Percentiles rank a stretch among this genome's conserved stretches.
These are phyloP conservation scores for Blastomyces percursus DNA, from an alignment of 2,329 filamentous ascomycete species.

Conservation along the genomic window DNA sequence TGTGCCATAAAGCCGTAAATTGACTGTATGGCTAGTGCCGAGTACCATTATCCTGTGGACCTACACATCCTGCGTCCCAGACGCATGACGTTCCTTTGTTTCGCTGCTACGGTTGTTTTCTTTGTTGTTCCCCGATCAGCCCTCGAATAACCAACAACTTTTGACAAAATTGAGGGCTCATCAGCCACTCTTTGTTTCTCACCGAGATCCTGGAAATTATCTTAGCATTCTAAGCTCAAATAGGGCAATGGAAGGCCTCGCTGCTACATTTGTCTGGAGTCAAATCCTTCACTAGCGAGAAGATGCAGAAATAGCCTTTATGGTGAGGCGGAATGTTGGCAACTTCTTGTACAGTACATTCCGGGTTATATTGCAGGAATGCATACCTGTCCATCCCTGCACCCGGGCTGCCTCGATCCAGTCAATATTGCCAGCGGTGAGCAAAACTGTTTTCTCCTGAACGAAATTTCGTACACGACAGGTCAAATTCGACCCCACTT, in stretches of 20 bases:
- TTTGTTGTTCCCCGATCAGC: conserved; percentile 1
- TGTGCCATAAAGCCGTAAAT: neutral
- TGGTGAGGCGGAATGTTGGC: neutral
- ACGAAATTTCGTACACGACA: neutral
- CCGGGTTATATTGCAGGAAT: neutral
- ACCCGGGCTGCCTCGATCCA: neutral
- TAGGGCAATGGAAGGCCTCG: neutral
- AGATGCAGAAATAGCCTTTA: neutral
- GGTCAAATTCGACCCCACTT: neutral
- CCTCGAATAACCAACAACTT: neutral
- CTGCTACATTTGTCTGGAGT: neutral
- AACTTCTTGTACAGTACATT: neutral
- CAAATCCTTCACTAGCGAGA: neutral
- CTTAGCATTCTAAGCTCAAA: conserved; percentile 1
- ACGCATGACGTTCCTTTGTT: neutral
- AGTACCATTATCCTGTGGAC: neutral
- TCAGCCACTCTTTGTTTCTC: neutral
- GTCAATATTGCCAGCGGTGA: neutral
- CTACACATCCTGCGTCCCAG: neutral
- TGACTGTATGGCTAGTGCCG: neutral
- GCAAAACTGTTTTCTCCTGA: neutral
- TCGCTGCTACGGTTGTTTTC: neutral
- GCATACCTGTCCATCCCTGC: neutral
- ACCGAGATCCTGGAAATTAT: neutral
- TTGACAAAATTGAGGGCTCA: neutral